Base-by-base conservation (phyloP, 768 basidiomycete genomes). In the Macrolepiota dolichaula region DNA sequence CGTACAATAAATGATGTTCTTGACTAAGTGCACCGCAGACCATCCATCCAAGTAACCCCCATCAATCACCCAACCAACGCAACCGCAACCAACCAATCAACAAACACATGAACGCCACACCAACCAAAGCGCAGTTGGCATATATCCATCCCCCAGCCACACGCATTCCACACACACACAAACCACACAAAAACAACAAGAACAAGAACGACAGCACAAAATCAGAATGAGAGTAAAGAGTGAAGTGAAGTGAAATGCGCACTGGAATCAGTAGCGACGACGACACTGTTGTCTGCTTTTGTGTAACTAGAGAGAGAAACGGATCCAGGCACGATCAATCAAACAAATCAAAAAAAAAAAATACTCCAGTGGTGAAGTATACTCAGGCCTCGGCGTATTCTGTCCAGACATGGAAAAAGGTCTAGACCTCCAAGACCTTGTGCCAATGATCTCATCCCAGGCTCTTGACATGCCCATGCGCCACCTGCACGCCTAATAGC, bases 191-290 rank as follows among this genome's bases (percentile, higher is more conserved):
- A 49, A 49, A 10, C 25, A 24, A 4, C 5, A 19, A 10, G 15
- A 15, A 32, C 4, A 53, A 11, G 25, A 19, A 27, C 24, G n/a
- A 54, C 29, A 32, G 53, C n/a, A 17, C n/a, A 27, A 19, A 46
- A 15, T 6, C 49, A 25, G 6, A 25, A 50, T 32, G 46, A 37
- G 22, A 44, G n/a, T 22, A 57, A 25, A 47, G 36, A n/a, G 47
- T 38, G 42, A n/a, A 56, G 25, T 46, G 24, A 12, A 37, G 57
- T 44, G 35, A 51, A 49, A 46, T 25, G 77, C 89, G 67, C 67
- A 93, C 92, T 88, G 1, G 92, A 92, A 74, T 98, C 96, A 1
- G 95, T 98, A 2, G 96, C 88, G 1, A 98, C 93, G 10, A 97
- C 81, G 10, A 88, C 85, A 2, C 82, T 82, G 74, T 98, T 98